Evolutionary conservation across 345 rosid species (phyloP), one percentile per base, ranked within the genome.

Genomic region (Aquilaria yunnanensis): DNA sequence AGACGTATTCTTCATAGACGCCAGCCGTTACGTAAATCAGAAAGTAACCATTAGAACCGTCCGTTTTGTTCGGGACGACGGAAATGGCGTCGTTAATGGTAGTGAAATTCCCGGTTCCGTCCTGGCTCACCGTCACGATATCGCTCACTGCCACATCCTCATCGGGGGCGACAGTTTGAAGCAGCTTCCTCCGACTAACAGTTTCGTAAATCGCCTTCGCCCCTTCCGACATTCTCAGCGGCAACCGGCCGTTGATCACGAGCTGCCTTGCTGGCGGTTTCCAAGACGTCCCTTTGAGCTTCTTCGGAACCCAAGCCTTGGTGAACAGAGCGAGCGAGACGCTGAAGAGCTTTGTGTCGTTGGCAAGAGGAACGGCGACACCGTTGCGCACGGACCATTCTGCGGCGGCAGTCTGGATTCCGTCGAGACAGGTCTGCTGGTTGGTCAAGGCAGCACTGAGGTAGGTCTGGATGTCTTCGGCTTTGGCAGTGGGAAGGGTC

Each of bases 401-500:
- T 0, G 92, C 76, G 34, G 88, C 75, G 0, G 85, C 71, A 6
- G 67, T 61, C 57, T 74, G 74, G 3, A 90, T 14, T 3, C 98
- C 89, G 3, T 88, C 98, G 1, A 77, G 60, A 58, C 97, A 93
- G 0, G 98, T 87, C 61, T 88, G 86, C 34, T 75, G 86, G 70
- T 90, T 90, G 2, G 98, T 93, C 57, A 93, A 57, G 55, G 83
- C 78, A 23, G 98, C 96, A 14, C 94, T 84, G 1, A 93, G 81
- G 10, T 81, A 68, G 12, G 95, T 86, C 54, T 88, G 92, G 1
- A 88, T 70, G 11, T 90, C 90, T 0, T 93, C 96, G 2, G 94
- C 90, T 70, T 72, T 65, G 3, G 45, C 11, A 14, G 43, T 14
- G 51, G 90, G 23, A 9, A 93, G 71, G 48, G 66, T 78, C 47